These are phyloP conservation scores for Malassezia sp. DNA, from an alignment of 1,284 basidiomycete species.

Conservation along the genomic window DNA sequence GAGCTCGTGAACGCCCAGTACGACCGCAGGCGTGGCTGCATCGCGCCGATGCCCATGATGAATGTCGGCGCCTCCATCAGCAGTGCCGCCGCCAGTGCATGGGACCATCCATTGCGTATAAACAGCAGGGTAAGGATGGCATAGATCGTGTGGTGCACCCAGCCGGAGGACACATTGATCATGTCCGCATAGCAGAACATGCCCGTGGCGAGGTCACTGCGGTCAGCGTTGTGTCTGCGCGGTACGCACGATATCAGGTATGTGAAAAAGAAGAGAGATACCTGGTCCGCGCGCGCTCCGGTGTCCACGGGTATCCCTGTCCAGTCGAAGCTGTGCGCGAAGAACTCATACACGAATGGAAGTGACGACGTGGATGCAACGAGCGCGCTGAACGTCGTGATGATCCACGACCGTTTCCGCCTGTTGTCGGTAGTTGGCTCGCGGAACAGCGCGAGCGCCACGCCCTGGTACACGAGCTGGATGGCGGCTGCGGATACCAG, in stretches of 20 bases:
- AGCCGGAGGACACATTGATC: slow-evolving; percentile 41
- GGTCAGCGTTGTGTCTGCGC: no score
- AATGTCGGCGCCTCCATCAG: slow-evolving; percentile 44
- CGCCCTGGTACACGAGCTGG: slow-evolving; percentile 31
- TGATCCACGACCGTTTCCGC: slow-evolving; percentile 44
- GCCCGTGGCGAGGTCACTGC: slow-evolving; percentile 38
- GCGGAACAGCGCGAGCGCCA: slow-evolving; percentile 25
- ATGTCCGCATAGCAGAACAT: slow-evolving; percentile 39
- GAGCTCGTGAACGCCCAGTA: slow-evolving; percentile 41
- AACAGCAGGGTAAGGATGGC: slow-evolving; percentile 30
- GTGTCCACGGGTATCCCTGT: slow-evolving; percentile 22
- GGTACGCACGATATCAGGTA: slow-evolving; percentile 38
- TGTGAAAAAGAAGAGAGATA: slow-evolving; percentile 38
- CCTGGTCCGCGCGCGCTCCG: slow-evolving; percentile 27
- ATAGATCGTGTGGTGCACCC: slow-evolving; percentile 43
- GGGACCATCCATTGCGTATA: slow-evolving; percentile 35
- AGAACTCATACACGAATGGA: slow-evolving; percentile 35
- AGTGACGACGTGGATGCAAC: slow-evolving; percentile 33
- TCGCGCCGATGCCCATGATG: slow-evolving; percentile 40
- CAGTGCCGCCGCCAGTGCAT: slow-evolving; percentile 29
- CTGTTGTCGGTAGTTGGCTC: slow-evolving; percentile 27
- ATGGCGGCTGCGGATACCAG: slow-evolving; percentile 29
- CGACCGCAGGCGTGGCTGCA: slow-evolving; percentile 37
- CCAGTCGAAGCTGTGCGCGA: slow-evolving; percentile 30
- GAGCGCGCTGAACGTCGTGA: slow-evolving; percentile 38